Evolutionary conservation across 495 filamentous ascomycete genomes (phyloP).

Genomic region (Xanthoparmelia taractica): DNA sequence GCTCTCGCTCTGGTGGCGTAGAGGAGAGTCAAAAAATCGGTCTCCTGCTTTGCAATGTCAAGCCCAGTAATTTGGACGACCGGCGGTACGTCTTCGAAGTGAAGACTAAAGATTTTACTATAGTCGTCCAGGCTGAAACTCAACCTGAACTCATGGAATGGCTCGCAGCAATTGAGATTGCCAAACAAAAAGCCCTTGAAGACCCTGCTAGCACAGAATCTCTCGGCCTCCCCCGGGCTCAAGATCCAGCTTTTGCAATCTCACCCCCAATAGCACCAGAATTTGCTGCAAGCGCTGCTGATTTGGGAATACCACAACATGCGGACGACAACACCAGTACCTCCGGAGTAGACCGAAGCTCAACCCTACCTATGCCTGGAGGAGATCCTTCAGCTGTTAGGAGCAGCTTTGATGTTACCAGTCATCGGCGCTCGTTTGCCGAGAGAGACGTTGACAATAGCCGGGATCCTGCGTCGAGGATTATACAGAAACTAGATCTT

Average conservation of each 20-base stretch:
- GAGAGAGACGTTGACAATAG: conserved; percentile 56
- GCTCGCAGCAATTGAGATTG: conserved; percentile 84
- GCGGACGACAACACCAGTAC: conserved; percentile 44
- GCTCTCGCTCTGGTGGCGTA: conserved; percentile 73
- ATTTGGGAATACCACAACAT: conserved; percentile 53
- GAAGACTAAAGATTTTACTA: conserved; percentile 90
- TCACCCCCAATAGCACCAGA: conserved; percentile 81
- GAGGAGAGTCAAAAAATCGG: conserved; percentile 95
- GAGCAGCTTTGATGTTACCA: conserved; percentile 63
- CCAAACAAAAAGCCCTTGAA: conserved; percentile 86
- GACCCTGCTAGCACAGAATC: conserved; percentile 57
- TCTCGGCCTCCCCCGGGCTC: conserved; percentile 42
- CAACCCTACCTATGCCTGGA: conserved; percentile 60
- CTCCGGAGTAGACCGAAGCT: conserved; percentile 47
- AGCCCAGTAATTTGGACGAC: conserved; percentile 86
- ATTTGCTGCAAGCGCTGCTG: conserved; percentile 69
- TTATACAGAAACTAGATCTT: conserved; percentile 88
- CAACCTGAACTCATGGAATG: conserved; percentile 84
- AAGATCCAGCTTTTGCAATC: conserved; percentile 86
- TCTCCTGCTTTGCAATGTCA: conserved; percentile 84
- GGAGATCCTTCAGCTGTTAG: conserved; percentile 50
- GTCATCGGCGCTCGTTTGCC: conserved; percentile 37
- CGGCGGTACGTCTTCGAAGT: conserved; percentile 96
- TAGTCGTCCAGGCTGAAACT: conserved; percentile 87
- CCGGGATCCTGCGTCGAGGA: conserved; percentile 72